These are phyloP conservation scores for Golubevia sp. DNA, from an alignment of 1,284 basidiomycete genomes.

Conservation along the genomic window DNA sequence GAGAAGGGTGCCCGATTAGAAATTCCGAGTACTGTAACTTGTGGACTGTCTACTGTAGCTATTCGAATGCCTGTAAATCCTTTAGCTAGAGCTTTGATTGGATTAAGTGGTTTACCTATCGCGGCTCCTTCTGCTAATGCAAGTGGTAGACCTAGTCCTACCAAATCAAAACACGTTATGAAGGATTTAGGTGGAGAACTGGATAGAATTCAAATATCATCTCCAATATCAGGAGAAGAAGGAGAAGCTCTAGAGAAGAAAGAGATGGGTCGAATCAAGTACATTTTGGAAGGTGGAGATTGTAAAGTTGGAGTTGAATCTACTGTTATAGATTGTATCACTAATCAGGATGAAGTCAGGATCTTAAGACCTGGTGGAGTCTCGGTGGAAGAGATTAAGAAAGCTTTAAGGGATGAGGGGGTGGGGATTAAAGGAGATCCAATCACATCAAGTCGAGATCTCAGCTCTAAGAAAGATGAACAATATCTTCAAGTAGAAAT, in stretches of 20 bases:
- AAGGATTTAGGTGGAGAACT: slow-evolving; percentile 73
- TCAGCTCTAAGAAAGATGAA: slow-evolving; percentile 63
- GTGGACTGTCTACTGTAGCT: slow-evolving; percentile 80
- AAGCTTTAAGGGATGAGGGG: slow-evolving; percentile 65
- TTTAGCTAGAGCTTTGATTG: slow-evolving; percentile 86
- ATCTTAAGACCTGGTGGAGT: slow-evolving; percentile 90
- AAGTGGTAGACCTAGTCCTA: slow-evolving; percentile 91
- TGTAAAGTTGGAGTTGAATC: slow-evolving; percentile 92
- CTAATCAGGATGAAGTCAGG: slow-evolving; percentile 69
- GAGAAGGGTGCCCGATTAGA: not conserved
- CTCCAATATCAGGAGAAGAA: not conserved
- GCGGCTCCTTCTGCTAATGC: slow-evolving; percentile 96
- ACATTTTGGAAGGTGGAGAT: slow-evolving; percentile 90
- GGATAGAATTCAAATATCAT: slow-evolving; percentile 62
- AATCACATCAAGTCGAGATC: not conserved
- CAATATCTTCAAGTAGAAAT: slow-evolving; percentile 68
- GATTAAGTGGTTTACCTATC: slow-evolving; percentile 74
- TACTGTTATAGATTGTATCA: slow-evolving; percentile 84
- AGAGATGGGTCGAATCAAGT: slow-evolving; percentile 64
- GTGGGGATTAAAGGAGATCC: slow-evolving; percentile 67
- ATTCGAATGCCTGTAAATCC: slow-evolving; percentile 93
- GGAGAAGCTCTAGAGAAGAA: not conserved
- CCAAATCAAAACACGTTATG: slow-evolving; percentile 82
- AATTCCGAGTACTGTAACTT: slow-evolving; percentile 66
- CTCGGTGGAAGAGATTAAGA: slow-evolving; percentile 82